phyloP scores from a whole-genome alignment of 495 filamentous ascomycete genomes.

The Penicillium odoratum region DNA sequence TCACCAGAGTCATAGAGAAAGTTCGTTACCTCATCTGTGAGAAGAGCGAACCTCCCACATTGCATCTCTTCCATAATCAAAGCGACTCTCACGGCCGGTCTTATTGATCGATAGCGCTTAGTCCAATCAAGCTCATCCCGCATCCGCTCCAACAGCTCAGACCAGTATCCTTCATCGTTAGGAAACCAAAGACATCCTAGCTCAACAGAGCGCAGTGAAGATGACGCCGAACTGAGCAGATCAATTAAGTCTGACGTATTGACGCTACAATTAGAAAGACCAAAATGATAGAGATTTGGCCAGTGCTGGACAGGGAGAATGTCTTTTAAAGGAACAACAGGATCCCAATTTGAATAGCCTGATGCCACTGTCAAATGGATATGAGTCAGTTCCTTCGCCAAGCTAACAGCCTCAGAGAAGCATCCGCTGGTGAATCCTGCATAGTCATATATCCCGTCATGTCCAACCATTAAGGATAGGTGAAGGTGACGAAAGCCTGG shows the following conservation, averaged over 20 bases:
- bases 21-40: slow-evolving; percentile 17
- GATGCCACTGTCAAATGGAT: slow-evolving; percentile 17
- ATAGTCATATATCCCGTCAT: slow-evolving; percentile 11
- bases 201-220: slow-evolving; percentile 14
- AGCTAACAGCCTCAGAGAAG: slow-evolving; percentile 13
- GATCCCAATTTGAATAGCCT: slow-evolving; percentile 11
- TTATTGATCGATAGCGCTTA: slow-evolving; percentile 12
- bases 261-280: slow-evolving; percentile 5
- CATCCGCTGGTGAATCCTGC: slow-evolving; percentile 18
- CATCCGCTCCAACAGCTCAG: slow-evolving; percentile 21
- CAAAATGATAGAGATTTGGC: slow-evolving; percentile 14
- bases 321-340: slow-evolving; percentile 11
- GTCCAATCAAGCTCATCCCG: slow-evolving; percentile 17
- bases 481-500: slow-evolving; percentile 22
- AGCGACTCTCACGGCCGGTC: slow-evolving; percentile 15
- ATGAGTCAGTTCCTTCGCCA: slow-evolving; percentile 19
- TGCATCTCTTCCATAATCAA: slow-evolving; percentile 10
- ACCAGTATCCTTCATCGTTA: slow-evolving; percentile 7
- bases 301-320: slow-evolving; percentile 16
- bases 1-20: slow-evolving; percentile 21
- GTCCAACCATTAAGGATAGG: slow-evolving; percentile 13
- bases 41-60: slow-evolving; percentile 13
- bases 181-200: slow-evolving; percentile 17
- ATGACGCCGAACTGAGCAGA: slow-evolving; percentile 8
- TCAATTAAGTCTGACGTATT: slow-evolving; percentile 13